A percentile compares a stretch with the other conserved stretches of the same genome.
These are phyloP conservation scores for Xylaria scruposa DNA, from an alignment of 495 filamentous ascomycete species.

Conservation along the genomic window DNA sequence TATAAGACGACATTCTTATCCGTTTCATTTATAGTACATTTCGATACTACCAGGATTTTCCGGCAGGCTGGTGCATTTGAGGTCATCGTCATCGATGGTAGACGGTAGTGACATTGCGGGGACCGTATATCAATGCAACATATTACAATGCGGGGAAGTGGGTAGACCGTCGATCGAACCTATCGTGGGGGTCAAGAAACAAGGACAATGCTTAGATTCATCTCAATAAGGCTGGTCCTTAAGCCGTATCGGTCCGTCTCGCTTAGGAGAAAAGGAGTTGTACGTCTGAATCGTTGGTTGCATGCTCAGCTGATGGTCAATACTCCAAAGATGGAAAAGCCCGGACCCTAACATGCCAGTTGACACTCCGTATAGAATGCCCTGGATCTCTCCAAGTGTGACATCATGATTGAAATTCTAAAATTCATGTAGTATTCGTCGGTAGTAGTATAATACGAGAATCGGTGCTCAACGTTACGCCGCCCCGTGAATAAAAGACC, in stretches of 20 bases:
- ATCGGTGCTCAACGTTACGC: background rate
- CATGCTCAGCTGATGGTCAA: slow-evolving; percentile 1
- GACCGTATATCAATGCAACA: slow-evolving; percentile 19
- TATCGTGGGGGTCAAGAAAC: slow-evolving; percentile 1
- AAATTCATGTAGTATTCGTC: background rate
- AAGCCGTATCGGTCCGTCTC: slow-evolving; percentile 11
- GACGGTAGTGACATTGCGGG: background rate
- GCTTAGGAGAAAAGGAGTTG: background rate
- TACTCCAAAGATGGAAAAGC: background rate
- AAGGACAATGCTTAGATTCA: background rate
- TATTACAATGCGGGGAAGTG: slow-evolving; percentile 19
- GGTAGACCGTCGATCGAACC: slow-evolving; percentile 12
- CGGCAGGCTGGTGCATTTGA: background rate
- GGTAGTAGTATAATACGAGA: background rate
- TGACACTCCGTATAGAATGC: background rate
- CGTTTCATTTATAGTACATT: background rate
- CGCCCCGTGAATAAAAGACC: background rate
- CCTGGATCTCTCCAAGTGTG: background rate
- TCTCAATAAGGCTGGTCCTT: background rate
- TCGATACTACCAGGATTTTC: background rate
- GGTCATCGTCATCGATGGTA: slow-evolving; percentile 11
- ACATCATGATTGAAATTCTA: background rate
- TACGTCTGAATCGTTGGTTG: background rate
- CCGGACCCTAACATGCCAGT: background rate
- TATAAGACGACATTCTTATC: background rate